A percentile compares a stretch with the other conserved stretches of the same genome.
These are phyloP conservation scores for Pythium graminicola DNA, from an alignment of 352 stramenopile species.

Conservation along the genomic window DNA sequence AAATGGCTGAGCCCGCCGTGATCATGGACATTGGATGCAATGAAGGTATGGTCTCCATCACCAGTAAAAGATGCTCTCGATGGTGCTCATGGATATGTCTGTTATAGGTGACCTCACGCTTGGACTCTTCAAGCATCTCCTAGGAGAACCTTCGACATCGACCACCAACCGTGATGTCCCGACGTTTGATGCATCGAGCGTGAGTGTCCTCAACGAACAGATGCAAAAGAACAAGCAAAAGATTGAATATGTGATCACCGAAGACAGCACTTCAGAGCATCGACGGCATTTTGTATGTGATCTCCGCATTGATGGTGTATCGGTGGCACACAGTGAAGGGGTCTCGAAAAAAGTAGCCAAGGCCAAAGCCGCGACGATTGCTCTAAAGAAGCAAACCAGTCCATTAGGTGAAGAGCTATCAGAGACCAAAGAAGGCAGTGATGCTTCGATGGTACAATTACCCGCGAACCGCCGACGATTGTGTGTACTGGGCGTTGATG, in stretches of 20 bases:
- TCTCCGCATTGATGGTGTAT: conserved; percentile 42
- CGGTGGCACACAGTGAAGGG: conserved; percentile 43
- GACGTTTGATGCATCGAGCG: conserved; percentile 48
- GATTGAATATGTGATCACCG: conserved; percentile 51
- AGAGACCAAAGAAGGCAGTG: too few relatives aligned
- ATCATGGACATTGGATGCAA: conserved; percentile 81
- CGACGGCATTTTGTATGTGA: conserved; percentile 58
- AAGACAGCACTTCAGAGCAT: conserved; percentile 48
- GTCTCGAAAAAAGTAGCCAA: conserved; percentile 82
- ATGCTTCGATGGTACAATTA: too few relatives aligned
- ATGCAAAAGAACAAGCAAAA: conserved; percentile 59
- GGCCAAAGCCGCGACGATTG: conserved; percentile 54
- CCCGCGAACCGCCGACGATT: conserved; percentile 18
- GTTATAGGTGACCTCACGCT: conserved; percentile 53
- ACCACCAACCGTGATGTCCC: conserved; percentile 23
- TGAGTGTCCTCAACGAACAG: conserved; percentile 60
- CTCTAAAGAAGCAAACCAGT: too few relatives aligned
- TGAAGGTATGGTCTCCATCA: conserved; percentile 62
- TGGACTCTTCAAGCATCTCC: conserved; percentile 57
- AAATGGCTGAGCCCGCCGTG: conserved; percentile 22
- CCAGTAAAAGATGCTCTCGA: too few relatives aligned
- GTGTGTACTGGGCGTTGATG: conserved; percentile 63
- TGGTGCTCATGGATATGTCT: not conserved
- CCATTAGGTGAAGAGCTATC: too few relatives aligned
- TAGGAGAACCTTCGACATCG: conserved; percentile 12